phyloP scores from a whole-genome alignment of 2,329 filamentous ascomycete species.

The Exophiala spinifera region DNA sequence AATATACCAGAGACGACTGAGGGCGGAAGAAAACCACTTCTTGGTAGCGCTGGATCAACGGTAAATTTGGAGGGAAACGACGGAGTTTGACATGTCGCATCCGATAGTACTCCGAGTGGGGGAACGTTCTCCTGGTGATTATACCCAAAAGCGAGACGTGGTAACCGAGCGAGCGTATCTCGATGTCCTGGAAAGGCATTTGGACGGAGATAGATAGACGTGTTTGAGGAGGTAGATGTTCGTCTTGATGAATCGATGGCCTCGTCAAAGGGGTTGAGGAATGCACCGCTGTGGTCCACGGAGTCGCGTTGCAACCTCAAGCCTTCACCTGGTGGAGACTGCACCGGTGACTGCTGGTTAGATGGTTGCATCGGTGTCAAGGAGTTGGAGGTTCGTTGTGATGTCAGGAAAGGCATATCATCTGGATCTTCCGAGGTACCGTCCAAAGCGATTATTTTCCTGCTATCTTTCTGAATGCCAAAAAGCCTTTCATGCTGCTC shows the following conservation, averaged over 20 bases:
- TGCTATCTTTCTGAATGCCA: neutral
- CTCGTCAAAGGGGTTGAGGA: conserved; percentile 13
- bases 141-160: neutral
- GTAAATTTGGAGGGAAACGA: neutral
- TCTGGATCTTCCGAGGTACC: conserved; percentile 10
- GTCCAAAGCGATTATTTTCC: conserved; percentile 6
- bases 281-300: neutral
- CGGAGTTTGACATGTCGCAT: conserved; percentile 1
- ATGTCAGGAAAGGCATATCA: neutral
- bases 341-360: conserved; percentile 8
- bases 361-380: neutral
- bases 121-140: neutral
- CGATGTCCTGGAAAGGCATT: conserved; percentile 25
- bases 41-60: neutral
- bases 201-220: conserved; percentile 16
- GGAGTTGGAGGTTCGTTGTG: neutral
- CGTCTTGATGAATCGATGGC: conserved; percentile 9
- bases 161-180: conserved; percentile 28
- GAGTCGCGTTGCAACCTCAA: conserved; percentile 8
- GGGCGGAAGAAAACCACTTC: conserved; percentile 13
- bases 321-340: conserved; percentile 14
- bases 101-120: neutral
- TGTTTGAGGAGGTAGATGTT: conserved; percentile 16
- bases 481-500: neutral
- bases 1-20: conserved; percentile 16